Evolutionary conservation across 495 filamentous ascomycete genomes (phyloP), one percentile per base, ranked within the genome.

Genomic region (Hyaloscypha hepaticicola): DNA sequence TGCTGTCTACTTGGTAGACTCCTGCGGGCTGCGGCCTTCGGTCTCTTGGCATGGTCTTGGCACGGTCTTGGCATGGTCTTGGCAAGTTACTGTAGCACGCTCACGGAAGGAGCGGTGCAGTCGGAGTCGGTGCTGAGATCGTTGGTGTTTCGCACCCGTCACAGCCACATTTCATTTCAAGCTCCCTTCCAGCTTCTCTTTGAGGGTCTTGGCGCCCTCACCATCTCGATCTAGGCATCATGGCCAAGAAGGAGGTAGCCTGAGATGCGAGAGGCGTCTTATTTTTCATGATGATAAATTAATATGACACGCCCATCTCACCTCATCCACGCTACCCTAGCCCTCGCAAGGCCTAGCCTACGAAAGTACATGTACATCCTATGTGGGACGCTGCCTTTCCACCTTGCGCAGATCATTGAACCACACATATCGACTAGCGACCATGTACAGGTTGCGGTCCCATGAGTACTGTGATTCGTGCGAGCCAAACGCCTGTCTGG

Each of bases 401-500:
- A 77, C 59, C 61, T 70, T 69, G 41, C 71, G 73, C 27, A 78
- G 61, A 65, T 78, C 77, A 60, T 78, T 79, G 68, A 79, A 78
- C 76, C 77, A 75, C n/a, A 78, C 73, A 55, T 78, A 76, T 27
- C 77, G 77, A 60, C 75, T 78, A 24, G 77, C 21, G 5, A 79
- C 65, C 73, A 79, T 69, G 68, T 79, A 79, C 65, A 79, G 48
- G 45, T 74, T 65, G n/a, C 77, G 67, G 55, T 79, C 77, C 77
- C 77, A 79, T 1, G 72, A 75, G 60, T 78, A 78, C 66, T 79
- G 77, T 62, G 70, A 75, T 11, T 66, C 53, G 62, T 79, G 77
- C 51, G 69, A 68, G 16, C 70, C 67, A 53, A 79, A 79, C 1
- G 77, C 77, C 21, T 63, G 31, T 27, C 76, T 69, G 3, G 75